Evolutionary conservation across 768 basidiomycete species (phyloP).

Genomic region (Lentinula boryana): DNA sequence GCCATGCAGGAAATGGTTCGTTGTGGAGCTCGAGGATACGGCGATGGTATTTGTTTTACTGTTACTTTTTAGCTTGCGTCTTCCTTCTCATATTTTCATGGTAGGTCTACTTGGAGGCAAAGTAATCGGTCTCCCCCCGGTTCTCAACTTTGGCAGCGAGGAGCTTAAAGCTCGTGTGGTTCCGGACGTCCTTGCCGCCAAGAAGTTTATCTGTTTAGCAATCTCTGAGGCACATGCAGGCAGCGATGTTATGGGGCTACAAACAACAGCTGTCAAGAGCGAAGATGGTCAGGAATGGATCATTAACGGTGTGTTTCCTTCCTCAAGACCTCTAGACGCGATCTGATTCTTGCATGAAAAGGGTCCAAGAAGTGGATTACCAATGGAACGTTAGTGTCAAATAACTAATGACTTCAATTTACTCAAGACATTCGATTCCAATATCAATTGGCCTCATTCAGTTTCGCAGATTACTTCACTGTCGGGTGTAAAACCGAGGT

Average conservation of each 20-base stretch:
- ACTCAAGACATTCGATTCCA: no score
- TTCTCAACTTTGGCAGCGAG: slow-evolving; percentile 73
- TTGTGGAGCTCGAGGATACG: slow-evolving; percentile 71
- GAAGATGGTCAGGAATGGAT: slow-evolving; percentile 79
- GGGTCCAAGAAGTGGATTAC: slow-evolving; percentile 83
- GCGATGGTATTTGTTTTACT: slow-evolving; percentile 48
- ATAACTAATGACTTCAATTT: no score
- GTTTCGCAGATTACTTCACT: slow-evolving; percentile 59
- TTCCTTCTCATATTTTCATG: neutral
- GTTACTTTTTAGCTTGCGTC: neutral
- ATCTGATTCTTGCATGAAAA: neutral
- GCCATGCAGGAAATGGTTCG: slow-evolving; percentile 74
- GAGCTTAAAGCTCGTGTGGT: slow-evolving; percentile 50
- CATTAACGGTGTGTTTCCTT: slow-evolving; percentile 52
- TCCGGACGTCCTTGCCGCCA: slow-evolving; percentile 61
- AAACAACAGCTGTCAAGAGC: slow-evolving; percentile 68
- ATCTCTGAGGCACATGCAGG: slow-evolving; percentile 89
- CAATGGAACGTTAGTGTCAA: slow-evolving; percentile 50
- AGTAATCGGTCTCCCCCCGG: slow-evolving; percentile 80
- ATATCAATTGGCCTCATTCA: slow-evolving; percentile 6
- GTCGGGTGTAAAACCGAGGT: slow-evolving; percentile 59
- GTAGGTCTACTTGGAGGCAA: slow-evolving; percentile 61
- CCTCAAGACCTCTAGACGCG: slow-evolving; percentile 1
- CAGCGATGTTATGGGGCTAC: slow-evolving; percentile 72
- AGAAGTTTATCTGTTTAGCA: slow-evolving; percentile 79